A percentile compares a stretch with the other conserved stretches of the same genome.
Conservation (phyloP, 306 rosid genomes). For the Fragaria iinumae region DNA sequence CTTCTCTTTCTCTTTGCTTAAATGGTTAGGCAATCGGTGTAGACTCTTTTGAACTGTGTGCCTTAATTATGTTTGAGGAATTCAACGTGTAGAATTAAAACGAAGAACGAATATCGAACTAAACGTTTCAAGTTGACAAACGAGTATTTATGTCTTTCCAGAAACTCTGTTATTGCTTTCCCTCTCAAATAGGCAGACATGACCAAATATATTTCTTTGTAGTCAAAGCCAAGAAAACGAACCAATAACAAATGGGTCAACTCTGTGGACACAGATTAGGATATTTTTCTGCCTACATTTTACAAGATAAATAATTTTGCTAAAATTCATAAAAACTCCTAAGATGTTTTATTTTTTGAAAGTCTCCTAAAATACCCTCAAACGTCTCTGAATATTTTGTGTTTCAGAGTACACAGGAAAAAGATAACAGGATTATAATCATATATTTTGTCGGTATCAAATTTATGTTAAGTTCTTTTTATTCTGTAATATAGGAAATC, state of each 20-base stretch:
- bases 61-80: neutral
- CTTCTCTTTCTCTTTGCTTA: neutral
- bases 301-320: neutral
- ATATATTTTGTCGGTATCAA: no score
- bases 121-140: constrained; percentile 7
- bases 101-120: neutral
- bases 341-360: neutral
- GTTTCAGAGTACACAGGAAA: no score
- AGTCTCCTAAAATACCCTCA: no score
- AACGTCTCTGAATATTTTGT: no score
- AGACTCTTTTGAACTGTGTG: neutral
- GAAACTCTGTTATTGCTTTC: neutral
- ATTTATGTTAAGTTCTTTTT: no score
- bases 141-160: neutral
- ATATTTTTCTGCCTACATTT: neutral
- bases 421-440: no score
- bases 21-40: neutral
- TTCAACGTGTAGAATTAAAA: neutral
- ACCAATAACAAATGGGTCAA: neutral
- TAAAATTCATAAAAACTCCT: neutral
- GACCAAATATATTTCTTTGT: neutral
- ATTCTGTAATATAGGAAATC: no score
- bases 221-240: neutral
- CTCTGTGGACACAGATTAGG: neutral
- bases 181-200: neutral